A percentile compares a stretch with the other conserved stretches of the same genome.
These are phyloP conservation scores for Coffea humblotiana DNA, from an alignment of 305 asterid genomes.

Conservation along the genomic window DNA sequence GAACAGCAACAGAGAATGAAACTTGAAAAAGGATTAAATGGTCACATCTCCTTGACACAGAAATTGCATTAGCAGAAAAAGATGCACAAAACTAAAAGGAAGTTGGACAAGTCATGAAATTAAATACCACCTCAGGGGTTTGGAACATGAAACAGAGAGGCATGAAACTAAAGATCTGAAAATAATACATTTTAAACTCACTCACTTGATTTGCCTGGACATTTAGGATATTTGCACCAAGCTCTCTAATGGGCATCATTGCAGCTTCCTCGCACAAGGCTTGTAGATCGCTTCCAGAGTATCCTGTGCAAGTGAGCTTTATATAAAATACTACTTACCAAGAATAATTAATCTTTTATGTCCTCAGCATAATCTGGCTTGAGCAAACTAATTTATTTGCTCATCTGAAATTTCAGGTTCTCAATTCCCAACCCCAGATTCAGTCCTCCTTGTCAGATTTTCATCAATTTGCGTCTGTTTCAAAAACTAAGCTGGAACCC, in stretches of 20 bases:
- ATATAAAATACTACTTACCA: constrained; percentile 12
- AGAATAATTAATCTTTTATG: not conserved
- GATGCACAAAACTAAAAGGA: too few species aligned
- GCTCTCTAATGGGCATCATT: constrained; percentile 98
- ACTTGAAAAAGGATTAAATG: too few species aligned
- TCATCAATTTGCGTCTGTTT: not conserved
- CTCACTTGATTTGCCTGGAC: constrained; percentile 74
- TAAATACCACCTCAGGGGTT: too few species aligned
- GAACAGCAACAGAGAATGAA: too few species aligned
- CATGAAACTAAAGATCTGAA: not conserved
- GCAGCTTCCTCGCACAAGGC: constrained; percentile 98
- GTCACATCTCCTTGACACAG: too few species aligned
- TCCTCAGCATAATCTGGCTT: not conserved
- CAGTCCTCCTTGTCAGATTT: not conserved
- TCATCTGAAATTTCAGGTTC: not conserved
- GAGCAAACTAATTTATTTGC: not conserved
- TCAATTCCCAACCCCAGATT: not conserved
- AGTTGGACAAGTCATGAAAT: too few species aligned
- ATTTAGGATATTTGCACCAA: constrained; percentile 77
- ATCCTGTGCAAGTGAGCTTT: constrained; percentile 48
- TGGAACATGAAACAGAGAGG: too few species aligned
- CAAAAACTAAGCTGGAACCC: constrained; percentile 6
- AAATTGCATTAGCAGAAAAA: too few species aligned
- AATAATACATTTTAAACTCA: not conserved
- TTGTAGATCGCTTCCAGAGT: constrained; percentile 96